These are phyloP conservation scores for Ascomycota sp. DNA, from an alignment of 2,329 filamentous ascomycete genomes.

Conservation along the genomic window DNA sequence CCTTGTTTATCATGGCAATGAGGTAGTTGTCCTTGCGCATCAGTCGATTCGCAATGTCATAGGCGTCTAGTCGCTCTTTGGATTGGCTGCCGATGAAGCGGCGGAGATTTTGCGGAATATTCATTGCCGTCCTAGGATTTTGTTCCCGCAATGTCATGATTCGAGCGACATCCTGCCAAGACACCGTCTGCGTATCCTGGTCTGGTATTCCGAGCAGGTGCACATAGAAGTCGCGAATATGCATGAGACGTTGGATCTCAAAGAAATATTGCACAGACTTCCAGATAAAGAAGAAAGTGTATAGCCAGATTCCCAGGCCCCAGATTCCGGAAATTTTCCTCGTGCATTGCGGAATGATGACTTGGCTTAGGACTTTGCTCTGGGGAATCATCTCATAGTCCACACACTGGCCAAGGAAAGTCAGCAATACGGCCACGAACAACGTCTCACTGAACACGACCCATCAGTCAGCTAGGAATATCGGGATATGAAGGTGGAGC, in stretches of 20 bases:
- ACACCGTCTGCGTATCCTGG: constrained; percentile 79
- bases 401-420: constrained; percentile 70
- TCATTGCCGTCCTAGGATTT: constrained; percentile 58
- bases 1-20: constrained; percentile 94
- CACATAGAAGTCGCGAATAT: constrained; percentile 72
- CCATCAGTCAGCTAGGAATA: constrained; percentile 1
- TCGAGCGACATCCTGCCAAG: constrained; percentile 75
- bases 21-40: constrained; percentile 97
- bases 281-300: constrained; percentile 69
- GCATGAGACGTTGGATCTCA: constrained; percentile 50
- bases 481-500: not conserved
- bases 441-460: constrained; percentile 47
- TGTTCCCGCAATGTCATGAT: constrained; percentile 69
- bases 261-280: constrained; percentile 55
- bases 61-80: constrained; percentile 84
- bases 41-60: constrained; percentile 88
- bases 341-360: constrained; percentile 55
- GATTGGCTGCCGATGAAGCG: constrained; percentile 61
- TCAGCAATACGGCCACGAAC: constrained; percentile 66
- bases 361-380: constrained; percentile 32
- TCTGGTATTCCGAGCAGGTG: constrained; percentile 64
- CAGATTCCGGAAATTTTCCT: constrained; percentile 52
- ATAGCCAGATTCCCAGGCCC: constrained; percentile 65
- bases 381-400: constrained; percentile 58
- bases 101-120: constrained; percentile 29